Base-by-base conservation (phyloP, 2,329 filamentous ascomycete genomes). In the Kalaharituber pfeilii region DNA sequence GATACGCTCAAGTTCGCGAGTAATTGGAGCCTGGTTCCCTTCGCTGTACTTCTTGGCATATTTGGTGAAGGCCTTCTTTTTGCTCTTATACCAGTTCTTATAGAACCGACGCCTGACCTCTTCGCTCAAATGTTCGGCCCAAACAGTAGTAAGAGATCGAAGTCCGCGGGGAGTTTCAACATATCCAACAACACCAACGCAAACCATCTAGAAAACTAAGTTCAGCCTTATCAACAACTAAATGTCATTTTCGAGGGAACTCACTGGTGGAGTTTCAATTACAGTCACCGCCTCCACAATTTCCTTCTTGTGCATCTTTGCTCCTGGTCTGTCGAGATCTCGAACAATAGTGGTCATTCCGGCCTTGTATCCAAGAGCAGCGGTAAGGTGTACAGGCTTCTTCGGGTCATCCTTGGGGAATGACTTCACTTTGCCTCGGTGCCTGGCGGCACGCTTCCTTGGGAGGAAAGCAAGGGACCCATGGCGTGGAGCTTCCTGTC, bases 51-150 rank as follows among this genome's bases (percentile, higher is more conserved):
- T 89, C 86, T 96, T 98, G 79, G 91, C 86, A 77, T 98, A 98
- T 80, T 94, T 95, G 80, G 91, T 98, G 80, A 98, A 98, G 62
- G 91, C 91, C 89, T 98, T 98, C 86, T 95, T 96, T 88, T 98
- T 98, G 81, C 82, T 87, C 84, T 94, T 94, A 85, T 98, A 98
- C 91, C 91, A 98, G 84, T 98, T 98, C 87, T 96, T 96, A 86
- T 98, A 98, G 86, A 98, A 98, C 72, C 91, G 86, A 70, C 91
- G 86, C 84, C 94, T 94, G 74, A 98, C 72, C 78, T 96, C 91
- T 74, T 98, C 91, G 75, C 84, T 86, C 74, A 98, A 75, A 74
- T 98, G 91, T 82, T 96, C 91, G 70, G 91, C 91, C 91, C 91
- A 98, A 72, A 98, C 86, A 71, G 91, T 96, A 73, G 88, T 95